phyloP scores from a whole-genome alignment of 1,139 yeast genomes.

The Lizanozyma gosingica region DNA sequence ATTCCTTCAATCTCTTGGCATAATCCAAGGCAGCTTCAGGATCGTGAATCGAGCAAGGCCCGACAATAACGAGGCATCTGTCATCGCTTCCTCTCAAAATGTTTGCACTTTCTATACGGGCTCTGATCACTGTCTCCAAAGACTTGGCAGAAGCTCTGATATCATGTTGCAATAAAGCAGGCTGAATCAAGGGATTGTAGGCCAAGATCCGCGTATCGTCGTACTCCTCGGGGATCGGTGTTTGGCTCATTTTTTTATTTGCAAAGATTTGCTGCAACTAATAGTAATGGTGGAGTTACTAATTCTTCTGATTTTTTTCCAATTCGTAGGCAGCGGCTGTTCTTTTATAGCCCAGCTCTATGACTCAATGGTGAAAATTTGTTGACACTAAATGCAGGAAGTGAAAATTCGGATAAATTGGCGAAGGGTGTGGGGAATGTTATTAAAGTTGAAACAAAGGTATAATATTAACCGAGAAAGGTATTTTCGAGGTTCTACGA shows the following conservation, averaged over 20 bases:
- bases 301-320: no score
- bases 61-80: slow-evolving; percentile 73
- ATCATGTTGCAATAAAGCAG: slow-evolving; percentile 89
- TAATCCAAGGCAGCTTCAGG: slow-evolving; percentile 89
- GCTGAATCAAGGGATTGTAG: slow-evolving; percentile 91
- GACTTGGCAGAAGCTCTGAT: slow-evolving; percentile 59
- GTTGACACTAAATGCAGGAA: no score
- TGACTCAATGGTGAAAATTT: no score
- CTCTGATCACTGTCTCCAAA: slow-evolving; percentile 54
- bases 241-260: slow-evolving; percentile 25
- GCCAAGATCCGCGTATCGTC: slow-evolving; percentile 90
- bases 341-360: no score
- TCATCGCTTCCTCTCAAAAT: slow-evolving; percentile 73
- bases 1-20: slow-evolving; percentile 52
- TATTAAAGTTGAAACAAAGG: no score
- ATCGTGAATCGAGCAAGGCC: slow-evolving; percentile 97
- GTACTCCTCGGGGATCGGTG: slow-evolving; percentile 62
- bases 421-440: no score
- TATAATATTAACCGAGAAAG: no score
- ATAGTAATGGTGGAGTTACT: no score
- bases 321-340: no score
- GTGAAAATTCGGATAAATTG: no score
- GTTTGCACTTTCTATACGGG: slow-evolving; percentile 67
- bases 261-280: no score
- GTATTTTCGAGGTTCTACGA: no score